These are phyloP conservation scores for Podaxis rugospora DNA, from an alignment of 768 basidiomycete species.

Conservation along the genomic window DNA sequence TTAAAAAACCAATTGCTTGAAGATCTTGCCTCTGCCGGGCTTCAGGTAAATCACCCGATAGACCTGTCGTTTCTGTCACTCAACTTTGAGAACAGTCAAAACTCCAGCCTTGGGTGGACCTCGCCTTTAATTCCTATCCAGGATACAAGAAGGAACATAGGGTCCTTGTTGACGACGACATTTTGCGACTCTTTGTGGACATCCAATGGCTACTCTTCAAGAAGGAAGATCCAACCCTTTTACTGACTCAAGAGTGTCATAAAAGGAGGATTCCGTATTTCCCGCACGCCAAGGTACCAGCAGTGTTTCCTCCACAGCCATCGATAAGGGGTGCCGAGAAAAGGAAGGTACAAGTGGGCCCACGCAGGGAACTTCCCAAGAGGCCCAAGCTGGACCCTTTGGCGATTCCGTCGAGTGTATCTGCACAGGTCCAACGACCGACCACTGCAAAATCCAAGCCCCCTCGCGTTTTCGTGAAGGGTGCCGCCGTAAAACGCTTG, in stretches of 20 bases:
- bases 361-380: background rate
- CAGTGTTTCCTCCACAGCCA: background rate
- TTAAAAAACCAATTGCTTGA: background rate
- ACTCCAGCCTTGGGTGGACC: slow-evolving; percentile 7
- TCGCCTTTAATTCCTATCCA: slow-evolving; percentile 1
- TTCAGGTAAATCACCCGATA: background rate
- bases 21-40: background rate
- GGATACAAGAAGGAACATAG: background rate
- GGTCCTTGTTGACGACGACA: background rate
- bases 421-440: background rate
- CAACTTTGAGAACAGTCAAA: background rate
- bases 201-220: slow-evolving; percentile 21
- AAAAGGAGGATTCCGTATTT: background rate
- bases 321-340: background rate
- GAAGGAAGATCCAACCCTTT: background rate
- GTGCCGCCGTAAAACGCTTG: background rate
- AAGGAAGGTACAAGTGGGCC: background rate
- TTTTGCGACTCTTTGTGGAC: slow-evolving; percentile 13
- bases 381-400: background rate
- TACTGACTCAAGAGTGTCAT: background rate
- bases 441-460: background rate
- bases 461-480: background rate
- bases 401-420: background rate
- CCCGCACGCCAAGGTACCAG: background rate
- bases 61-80: background rate